phyloP scores from a whole-genome alignment of 352 stramenopile species.

The Phytophthora cactorum region DNA sequence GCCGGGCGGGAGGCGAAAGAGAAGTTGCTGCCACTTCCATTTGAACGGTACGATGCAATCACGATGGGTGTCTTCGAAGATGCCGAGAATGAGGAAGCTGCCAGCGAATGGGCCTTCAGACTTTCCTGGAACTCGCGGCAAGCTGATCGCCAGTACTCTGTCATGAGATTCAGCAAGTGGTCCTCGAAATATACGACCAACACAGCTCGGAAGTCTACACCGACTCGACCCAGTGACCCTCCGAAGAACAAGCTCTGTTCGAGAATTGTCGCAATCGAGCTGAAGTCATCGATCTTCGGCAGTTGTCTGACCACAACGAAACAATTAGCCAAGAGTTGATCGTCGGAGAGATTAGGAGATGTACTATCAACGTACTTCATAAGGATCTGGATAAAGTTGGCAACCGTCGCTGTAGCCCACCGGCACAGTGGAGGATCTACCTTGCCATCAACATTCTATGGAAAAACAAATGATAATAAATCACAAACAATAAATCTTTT shows the following conservation, averaged over 20 bases:
- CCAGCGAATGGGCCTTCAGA: conserved; percentile 51
- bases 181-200: conserved; percentile 86
- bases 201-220: conserved; percentile 83
- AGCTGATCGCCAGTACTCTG: conserved; percentile 58
- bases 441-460: conserved; percentile 73
- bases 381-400: conserved; percentile 81
- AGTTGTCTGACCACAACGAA: conserved; percentile 58
- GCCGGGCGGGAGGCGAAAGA: conserved; percentile 24
- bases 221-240: conserved; percentile 78
- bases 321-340: conserved; percentile 3
- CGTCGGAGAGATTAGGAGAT: not conserved
- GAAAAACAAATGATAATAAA: not conserved
- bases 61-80: conserved; percentile 70
- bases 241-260: conserved; percentile 90
- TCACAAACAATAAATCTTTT: not conserved
- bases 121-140: conserved; percentile 71
- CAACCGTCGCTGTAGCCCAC: conserved; percentile 83
- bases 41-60: conserved; percentile 70
- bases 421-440: conserved; percentile 81
- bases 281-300: conserved; percentile 87
- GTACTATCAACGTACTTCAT: conserved; percentile 58
- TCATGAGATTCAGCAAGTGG: conserved; percentile 75
- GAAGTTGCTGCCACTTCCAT: conserved; percentile 30
- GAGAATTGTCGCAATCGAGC: conserved; percentile 77
- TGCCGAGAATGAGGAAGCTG: conserved; percentile 26